Percentiles rank a stretch among this genome's conserved stretches.
Evolutionary conservation across 2,329 filamentous ascomycete species (phyloP).

Genomic region (Neonectria faginata): DNA sequence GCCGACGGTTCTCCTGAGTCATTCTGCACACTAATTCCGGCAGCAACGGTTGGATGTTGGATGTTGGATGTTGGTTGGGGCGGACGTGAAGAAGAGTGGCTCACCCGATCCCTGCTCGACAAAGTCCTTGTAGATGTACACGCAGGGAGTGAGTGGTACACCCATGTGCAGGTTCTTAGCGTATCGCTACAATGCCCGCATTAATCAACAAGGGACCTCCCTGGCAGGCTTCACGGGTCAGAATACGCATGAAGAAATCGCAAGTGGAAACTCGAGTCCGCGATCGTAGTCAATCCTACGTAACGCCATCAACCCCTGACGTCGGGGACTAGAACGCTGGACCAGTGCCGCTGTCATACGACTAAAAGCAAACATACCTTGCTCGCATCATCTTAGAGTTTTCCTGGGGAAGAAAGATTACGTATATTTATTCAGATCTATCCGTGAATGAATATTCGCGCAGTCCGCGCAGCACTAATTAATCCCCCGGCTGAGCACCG

Average conservation of each 20-base stretch:
- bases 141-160: background rate
- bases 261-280: too few species aligned
- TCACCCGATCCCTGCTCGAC: background rate
- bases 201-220: background rate
- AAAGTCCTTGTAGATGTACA: background rate
- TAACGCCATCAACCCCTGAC: too few species aligned
- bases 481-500: too few species aligned
- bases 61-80: background rate
- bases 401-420: too few species aligned
- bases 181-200: background rate
- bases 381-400: too few species aligned
- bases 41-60: background rate
- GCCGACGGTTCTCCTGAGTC: constrained; percentile 10
- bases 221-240: background rate
- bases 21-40: background rate
- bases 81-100: background rate
- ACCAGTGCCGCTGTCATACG: too few species aligned
- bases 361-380: too few species aligned
- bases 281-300: too few species aligned
- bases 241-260: background rate
- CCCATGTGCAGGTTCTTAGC: background rate
- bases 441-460: too few species aligned
- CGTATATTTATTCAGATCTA: too few species aligned
- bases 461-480: too few species aligned
- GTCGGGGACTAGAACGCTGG: too few species aligned